Evolutionary conservation across 306 rosid genomes (phyloP).

Genomic region (Corylus americana): DNA sequence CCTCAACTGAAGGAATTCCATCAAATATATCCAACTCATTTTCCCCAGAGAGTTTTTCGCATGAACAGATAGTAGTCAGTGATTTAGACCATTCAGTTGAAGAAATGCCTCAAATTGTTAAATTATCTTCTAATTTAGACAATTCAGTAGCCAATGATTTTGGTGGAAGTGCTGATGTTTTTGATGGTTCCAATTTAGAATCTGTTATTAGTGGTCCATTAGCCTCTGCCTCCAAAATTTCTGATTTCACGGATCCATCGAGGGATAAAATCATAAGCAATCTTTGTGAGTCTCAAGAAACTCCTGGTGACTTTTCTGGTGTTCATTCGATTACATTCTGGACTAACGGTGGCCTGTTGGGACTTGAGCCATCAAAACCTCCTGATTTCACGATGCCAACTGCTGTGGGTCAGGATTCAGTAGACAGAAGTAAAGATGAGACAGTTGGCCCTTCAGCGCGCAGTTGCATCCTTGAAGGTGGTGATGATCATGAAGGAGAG

Average conservation of each 20-base stretch:
- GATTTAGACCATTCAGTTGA: no score
- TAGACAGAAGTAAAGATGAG: slow-evolving; percentile 35
- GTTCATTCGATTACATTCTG: slow-evolving; percentile 66
- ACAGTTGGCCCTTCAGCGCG: slow-evolving; percentile 29
- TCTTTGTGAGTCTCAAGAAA: slow-evolving; percentile 44
- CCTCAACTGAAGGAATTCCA: slow-evolving; percentile 32
- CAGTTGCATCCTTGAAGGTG: slow-evolving; percentile 35
- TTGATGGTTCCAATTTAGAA: slow-evolving; percentile 36
- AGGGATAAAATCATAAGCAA: slow-evolving; percentile 37
- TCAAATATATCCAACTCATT: slow-evolving; percentile 23
- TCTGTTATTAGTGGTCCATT: slow-evolving; percentile 35
- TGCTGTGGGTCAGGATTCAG: slow-evolving; percentile 41
- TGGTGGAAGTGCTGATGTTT: slow-evolving; percentile 15
- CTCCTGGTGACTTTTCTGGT: slow-evolving; percentile 42
- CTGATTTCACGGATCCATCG: slow-evolving; percentile 39
- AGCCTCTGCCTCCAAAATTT: slow-evolving; percentile 31
- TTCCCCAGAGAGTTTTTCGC: slow-evolving; percentile 27
- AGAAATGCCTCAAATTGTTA: slow-evolving; percentile 24
- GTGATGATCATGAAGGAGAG: slow-evolving; percentile 30
- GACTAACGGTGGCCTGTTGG: slow-evolving; percentile 97
- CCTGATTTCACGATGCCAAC: slow-evolving; percentile 63
- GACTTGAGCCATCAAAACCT: slow-evolving; percentile 97
- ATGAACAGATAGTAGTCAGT: slow-evolving; percentile 22
- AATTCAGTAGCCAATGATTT: slow-evolving; percentile 26
- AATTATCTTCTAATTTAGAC: slow-evolving; percentile 37